Evolutionary conservation across 257 asterid genomes (phyloP).

Genomic region (Eucommia ulmoides): DNA sequence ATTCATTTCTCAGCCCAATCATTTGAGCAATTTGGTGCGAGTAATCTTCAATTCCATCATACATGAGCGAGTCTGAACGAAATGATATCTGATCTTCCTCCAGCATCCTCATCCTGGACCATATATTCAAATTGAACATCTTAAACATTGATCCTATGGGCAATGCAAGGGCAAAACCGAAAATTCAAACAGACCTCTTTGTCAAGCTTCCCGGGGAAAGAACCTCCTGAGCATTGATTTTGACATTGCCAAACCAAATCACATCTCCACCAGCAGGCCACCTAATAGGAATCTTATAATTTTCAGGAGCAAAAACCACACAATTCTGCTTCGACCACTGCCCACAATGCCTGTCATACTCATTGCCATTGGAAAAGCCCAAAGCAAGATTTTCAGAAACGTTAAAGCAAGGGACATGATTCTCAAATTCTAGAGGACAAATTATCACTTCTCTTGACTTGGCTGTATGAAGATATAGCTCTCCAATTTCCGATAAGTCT

Average conservation of each 20-base stretch:
- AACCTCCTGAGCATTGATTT: conserved; percentile 95
- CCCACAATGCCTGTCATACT: conserved; percentile 57
- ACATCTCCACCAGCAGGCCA: conserved; percentile 97
- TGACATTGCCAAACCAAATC: conserved; percentile 96
- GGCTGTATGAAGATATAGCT: conserved; percentile 55
- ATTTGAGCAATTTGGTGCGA: conserved; percentile 97
- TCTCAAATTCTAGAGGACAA: conserved; percentile 70
- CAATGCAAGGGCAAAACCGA: conserved; percentile 5
- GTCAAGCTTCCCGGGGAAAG: conserved; percentile 90
- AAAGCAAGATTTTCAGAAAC: conserved; percentile 61
- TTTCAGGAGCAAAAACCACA: conserved; percentile 76
- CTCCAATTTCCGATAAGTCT: conserved; percentile 82
- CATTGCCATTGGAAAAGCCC: conserved; percentile 62
- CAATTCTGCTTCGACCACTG: conserved; percentile 45
- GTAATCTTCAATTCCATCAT: conserved; percentile 89
- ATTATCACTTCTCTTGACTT: conserved; percentile 61
- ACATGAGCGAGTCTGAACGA: conserved; percentile 76
- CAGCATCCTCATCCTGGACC: conserved; percentile 91
- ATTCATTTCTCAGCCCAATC: conserved; percentile 80
- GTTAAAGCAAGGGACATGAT: conserved; percentile 83
- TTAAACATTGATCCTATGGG: not conserved
- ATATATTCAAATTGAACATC: not conserved
- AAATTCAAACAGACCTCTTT: conserved; percentile 52
- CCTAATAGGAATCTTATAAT: conserved; percentile 73
- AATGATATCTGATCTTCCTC: conserved; percentile 97